Conservation (phyloP, 345 rosid genomes). For the Citrus glauca region DNA sequence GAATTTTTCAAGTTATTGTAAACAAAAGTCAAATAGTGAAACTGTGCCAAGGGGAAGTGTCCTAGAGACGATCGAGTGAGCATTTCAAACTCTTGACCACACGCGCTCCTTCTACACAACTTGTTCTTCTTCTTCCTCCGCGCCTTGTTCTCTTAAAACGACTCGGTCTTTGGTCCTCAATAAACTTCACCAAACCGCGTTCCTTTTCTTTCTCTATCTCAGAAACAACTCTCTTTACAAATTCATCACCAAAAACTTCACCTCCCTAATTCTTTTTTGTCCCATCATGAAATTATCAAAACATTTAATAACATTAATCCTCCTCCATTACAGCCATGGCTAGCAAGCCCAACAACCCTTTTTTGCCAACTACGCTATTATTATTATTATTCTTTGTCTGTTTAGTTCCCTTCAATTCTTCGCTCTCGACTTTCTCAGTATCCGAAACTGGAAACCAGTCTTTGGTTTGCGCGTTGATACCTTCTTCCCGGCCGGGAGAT, state of each 20-base stretch:
- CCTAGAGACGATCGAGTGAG: neutral
- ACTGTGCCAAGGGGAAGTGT: neutral
- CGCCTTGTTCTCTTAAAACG: neutral
- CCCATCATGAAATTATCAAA: constrained; percentile 14
- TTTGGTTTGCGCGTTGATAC: constrained; percentile 47
- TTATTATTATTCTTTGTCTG: constrained; percentile 1
- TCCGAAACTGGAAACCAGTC: constrained; percentile 39
- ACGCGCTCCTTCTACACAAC: neutral
- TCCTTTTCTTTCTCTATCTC: neutral
- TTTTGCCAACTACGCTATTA: neutral
- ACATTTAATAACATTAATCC: neutral
- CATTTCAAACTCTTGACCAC: constrained; percentile 3
- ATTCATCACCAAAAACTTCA: neutral
- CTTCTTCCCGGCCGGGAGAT: neutral
- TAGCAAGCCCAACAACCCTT: neutral
- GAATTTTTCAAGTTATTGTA: no score
- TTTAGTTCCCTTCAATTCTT: constrained; percentile 10
- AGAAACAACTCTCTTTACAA: neutral
- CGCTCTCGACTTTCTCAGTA: constrained; percentile 58
- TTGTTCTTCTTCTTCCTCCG: neutral
- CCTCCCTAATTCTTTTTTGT: neutral
- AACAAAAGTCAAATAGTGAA: no score
- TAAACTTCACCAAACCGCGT: constrained; percentile 22
- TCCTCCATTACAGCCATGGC: constrained; percentile 14
- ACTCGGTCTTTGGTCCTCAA: constrained; percentile 21